Evolutionary conservation across 2,329 filamentous ascomycete species (phyloP), one percentile per base, ranked within the genome.

Genomic region (Drechslerella dactyloides): DNA sequence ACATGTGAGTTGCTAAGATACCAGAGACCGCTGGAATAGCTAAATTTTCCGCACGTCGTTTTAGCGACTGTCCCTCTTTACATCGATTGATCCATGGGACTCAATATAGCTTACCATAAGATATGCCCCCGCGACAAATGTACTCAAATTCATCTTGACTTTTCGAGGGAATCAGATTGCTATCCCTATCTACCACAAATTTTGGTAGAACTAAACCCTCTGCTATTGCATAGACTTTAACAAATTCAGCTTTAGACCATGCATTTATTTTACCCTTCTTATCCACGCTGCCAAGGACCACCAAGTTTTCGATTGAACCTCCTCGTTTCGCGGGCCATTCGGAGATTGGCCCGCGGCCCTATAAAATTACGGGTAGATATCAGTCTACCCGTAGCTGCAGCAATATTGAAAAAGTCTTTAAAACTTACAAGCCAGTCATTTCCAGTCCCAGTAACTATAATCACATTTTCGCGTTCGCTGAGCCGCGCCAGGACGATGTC

Each of bases 311-410:
- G 13, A 55, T 24, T 17, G 35, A 24, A 15, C 40, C 37, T 5
- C 59, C 51, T n/a, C 59, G 33, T 35, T 48, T 56, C 17, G 59
- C 59, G 17, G 59, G 59, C 59, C 51, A 63, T 6, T 55, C 40
- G 11, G 10, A 4, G 21, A 63, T 50, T 11, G 21, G 23, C 24
- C 42, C n/a, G n/a, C n/a, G 10, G 11, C 21, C 21, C 59, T 63
- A 56, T 55, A 7, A 5, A 40, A 30, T 8, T 8, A 2, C 23
- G 5, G 15, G 10, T 33, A 54, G 27, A 33, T 54, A 30, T 23
- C 15, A 33, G 51, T 6, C 11, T 33, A n/a, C 10, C 13, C 13
- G 13, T 15, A 54, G 19, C 19, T 27, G 13, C 27, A 19, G 46
- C 46, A 30, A 30, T 13, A 5, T n/a, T 27, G 11, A 35, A 33